Base-by-base conservation (phyloP, 257 asterid genomes). In the Scutellaria baicalensis region DNA sequence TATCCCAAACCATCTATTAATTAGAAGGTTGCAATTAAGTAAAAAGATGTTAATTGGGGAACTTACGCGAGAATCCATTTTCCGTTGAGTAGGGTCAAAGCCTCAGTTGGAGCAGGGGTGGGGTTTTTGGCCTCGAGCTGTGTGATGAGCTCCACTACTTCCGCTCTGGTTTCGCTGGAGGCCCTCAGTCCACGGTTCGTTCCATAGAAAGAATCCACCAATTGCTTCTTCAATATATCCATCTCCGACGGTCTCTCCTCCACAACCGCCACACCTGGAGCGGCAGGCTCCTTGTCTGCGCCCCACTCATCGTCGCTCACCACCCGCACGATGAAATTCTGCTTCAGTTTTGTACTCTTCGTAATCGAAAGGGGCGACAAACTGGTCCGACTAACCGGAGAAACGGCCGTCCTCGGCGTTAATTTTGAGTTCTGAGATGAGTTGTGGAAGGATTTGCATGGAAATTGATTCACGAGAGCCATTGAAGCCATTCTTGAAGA, bases 21-120 rank as follows among this genome's bases (percentile, higher is more conserved):
- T 6, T 0, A 8, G 9, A 11, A 44, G 49, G 16, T 4, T 9
- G 36, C 31, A 31, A 13, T 12, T 38, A 7, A 23, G 33, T 27
- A 27, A 27, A 27, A 2, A 27, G 2, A 27, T 27, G 33, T 27
- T 27, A 5, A 27, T 2, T 27, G 33, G 3, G 8, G 50, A 71
- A 73, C 86, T 81, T 82, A 90, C 97, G 84, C 92, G 13, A 93
- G 99, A 70, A 91, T 84, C 99, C 97, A 93, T 80, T 89, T 93
- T 18, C 97, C 99, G 38, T 93, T 89, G 74, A 93, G 94, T 40
- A 89, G 81, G 42, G 89, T 14, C 81, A 93, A 75, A 56, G 96
- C 96, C 76, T 93, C 93, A 0, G 94, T 91, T 0, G 97, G 96
- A 12, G 94, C 95, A 1, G 97, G 96, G 33, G 87, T 93, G 0